Conservation (phyloP, 1,284 basidiomycete genomes). For the Fomes fomentarius region DNA sequence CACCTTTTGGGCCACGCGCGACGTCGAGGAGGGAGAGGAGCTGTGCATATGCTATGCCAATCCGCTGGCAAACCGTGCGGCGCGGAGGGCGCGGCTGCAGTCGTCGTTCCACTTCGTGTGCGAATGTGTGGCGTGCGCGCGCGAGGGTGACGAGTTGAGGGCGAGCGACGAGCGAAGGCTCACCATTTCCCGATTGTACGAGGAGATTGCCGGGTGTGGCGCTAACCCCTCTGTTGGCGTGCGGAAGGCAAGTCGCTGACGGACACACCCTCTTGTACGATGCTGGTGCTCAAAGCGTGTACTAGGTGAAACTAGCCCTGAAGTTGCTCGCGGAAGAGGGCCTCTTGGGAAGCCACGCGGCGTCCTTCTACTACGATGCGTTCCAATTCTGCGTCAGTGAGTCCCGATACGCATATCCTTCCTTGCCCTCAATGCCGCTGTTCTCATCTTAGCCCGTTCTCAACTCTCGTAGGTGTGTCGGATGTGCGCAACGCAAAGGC, state of each 20-base stretch:
- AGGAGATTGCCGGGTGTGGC: conserved; percentile 25
- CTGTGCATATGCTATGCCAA: conserved; percentile 62
- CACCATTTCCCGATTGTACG: conserved; percentile 22
- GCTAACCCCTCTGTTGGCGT: conserved; percentile 24
- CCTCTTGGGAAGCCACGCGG: conserved; percentile 16
- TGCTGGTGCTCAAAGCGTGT: background rate
- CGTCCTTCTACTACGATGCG: conserved; percentile 31
- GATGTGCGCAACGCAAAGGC: conserved; percentile 31
- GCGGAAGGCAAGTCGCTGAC: conserved; percentile 27
- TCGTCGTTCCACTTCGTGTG: conserved; percentile 61
- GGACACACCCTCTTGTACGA: too few species aligned
- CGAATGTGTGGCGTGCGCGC: conserved; percentile 45
- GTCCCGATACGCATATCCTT: background rate
- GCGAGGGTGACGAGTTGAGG: conserved; percentile 18
- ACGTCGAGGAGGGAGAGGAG: conserved; percentile 54
- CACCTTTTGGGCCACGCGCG: conserved; percentile 33
- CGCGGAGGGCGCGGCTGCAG: conserved; percentile 43
- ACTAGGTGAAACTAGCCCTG: conserved; percentile 25
- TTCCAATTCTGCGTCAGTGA: conserved; percentile 32
- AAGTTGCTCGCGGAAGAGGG: conserved; percentile 26
- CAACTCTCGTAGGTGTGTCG: conserved; percentile 22
- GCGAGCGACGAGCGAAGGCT: conserved; percentile 26
- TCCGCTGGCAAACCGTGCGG: conserved; percentile 38
- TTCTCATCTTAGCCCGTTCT: background rate
- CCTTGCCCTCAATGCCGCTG: background rate